Evolutionary conservation across 148 eudicot genomes (phyloP), one percentile per base, ranked within the genome.

Genomic region (Cornus florida): DNA sequence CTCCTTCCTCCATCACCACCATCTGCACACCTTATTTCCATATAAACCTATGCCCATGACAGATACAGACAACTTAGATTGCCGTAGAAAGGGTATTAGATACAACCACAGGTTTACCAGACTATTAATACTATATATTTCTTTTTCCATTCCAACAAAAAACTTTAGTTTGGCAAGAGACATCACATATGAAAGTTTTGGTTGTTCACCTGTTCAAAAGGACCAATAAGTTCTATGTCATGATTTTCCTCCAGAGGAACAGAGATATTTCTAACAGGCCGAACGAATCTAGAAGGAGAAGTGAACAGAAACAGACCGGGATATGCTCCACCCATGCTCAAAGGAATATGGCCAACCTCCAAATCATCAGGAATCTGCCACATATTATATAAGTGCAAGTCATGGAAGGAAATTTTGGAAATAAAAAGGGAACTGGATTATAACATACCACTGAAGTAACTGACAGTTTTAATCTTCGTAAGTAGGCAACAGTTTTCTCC

Each of bases 1-100:
- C 80, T 86, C 88, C 97, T 90, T 59, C 99, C 99, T 68, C 93
- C 95, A 88, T 90, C 88, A 81, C 97, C 97, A 77, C 99, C 99
- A 91, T 96, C 99, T 24, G 92, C 86, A 86, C 98, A 93, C 74
- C 83, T 84, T 77, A 93, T 93, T 75, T 95, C 97, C 99, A 95
- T 93, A 76, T 90, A 93, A 23, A 93, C 97, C 99, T 95, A 74
- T 31, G 48, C 5, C 50, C 41, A 73, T 2, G 65, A 48, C 19
- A 50, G 33, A 77, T 23, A 33, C 31, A 14, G 19, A 62, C 20
- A 19, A 57, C 62, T 57, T 57, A 57, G 62, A 57, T 5, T 57
- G 20, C 62, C 20, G 14, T 5, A 57, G 2, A 8, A 43, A 43
- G 48, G 48, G 48, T 43, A 43, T 6, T 6, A 43, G 48, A 43